These are phyloP conservation scores for Saccharomyces paradoxus DNA, from an alignment of 805 yeast genomes.

Conservation along the genomic window DNA sequence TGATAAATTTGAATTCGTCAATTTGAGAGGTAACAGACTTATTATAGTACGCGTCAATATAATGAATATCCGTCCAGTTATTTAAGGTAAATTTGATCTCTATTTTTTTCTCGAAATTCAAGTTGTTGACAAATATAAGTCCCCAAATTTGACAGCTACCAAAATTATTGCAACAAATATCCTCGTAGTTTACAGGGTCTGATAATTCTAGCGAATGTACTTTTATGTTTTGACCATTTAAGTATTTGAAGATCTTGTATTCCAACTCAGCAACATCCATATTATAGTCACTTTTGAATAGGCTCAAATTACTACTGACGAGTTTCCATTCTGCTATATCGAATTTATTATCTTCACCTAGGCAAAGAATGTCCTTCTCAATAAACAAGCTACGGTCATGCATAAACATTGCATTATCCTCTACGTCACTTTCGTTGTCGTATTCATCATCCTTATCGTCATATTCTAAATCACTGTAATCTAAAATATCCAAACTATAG, in stretches of 20 bases:
- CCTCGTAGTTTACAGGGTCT: not conserved
- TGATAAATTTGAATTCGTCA: conserved; percentile 21
- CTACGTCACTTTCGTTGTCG: conserved; percentile 4
- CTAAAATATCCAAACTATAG: conserved; percentile 1
- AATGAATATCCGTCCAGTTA: conserved; percentile 19
- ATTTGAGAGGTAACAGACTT: conserved; percentile 16
- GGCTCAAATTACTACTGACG: conserved; percentile 5
- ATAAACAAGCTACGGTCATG: conserved; percentile 1
- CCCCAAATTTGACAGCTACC: conserved; percentile 13
- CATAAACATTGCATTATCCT: conserved; percentile 2
- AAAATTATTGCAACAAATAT: conserved; percentile 1
- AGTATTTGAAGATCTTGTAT: conserved; percentile 9
- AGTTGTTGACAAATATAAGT: conserved; percentile 18
- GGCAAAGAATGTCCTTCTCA: not conserved
- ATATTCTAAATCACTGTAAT: not conserved
- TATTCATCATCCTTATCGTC: not conserved
- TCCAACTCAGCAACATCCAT: conserved; percentile 5
- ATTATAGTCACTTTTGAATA: not conserved
- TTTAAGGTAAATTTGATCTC: conserved; percentile 21
- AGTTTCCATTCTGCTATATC: conserved; percentile 10
- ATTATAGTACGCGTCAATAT: conserved; percentile 14
- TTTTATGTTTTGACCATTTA: conserved; percentile 18
- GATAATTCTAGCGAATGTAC: conserved; percentile 12
- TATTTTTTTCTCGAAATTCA: conserved; percentile 20
- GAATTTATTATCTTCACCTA: conserved; percentile 1